phyloP scores from a whole-genome alignment of 2,329 filamentous ascomycete genomes.

The Sporothrix globosa region DNA sequence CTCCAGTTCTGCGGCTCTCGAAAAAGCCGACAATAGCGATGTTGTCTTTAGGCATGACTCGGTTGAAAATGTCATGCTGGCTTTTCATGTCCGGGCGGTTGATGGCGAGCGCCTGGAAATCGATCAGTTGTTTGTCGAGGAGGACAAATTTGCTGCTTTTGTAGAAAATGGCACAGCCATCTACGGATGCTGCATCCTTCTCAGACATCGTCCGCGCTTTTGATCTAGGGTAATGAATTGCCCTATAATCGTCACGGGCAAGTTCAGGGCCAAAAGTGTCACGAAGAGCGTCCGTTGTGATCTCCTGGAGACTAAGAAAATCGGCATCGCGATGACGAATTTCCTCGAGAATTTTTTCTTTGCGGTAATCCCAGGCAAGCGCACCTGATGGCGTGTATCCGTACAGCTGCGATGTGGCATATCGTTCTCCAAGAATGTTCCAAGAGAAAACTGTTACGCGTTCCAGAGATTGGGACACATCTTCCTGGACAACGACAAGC shows the following conservation, averaged over 20 bases:
- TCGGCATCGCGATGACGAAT: conserved; percentile 79
- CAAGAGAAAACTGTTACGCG: conserved; percentile 86
- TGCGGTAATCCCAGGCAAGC: conserved; percentile 84
- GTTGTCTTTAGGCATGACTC: conserved; percentile 97
- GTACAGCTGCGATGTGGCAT: conserved; percentile 81
- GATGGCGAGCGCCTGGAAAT: conserved; percentile 89
- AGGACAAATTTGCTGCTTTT: conserved; percentile 84
- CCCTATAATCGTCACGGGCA: conserved; percentile 86
- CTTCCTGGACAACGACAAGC: conserved; percentile 76
- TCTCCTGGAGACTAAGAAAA: conserved; percentile 90
- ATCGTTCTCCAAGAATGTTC: conserved; percentile 95
- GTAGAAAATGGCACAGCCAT: conserved; percentile 96
- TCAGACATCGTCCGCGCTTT: conserved; percentile 90
- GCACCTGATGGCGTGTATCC: conserved; percentile 86
- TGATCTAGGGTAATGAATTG: conserved; percentile 88
- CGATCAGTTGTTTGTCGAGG: conserved; percentile 90
- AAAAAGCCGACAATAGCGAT: conserved; percentile 91
- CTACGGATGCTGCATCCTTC: conserved; percentile 84
- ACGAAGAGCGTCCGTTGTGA: conserved; percentile 88
- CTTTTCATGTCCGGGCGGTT: conserved; percentile 96
- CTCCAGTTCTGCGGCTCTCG: conserved; percentile 88
- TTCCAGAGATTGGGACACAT: conserved; percentile 62
- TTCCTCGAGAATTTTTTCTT: conserved; percentile 80
- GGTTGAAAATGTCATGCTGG: conserved; percentile 96
- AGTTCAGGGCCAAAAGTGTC: conserved; percentile 88